Conservation (phyloP, 2,329 filamentous ascomycete genomes). For the Xylariaceae sp. region DNA sequence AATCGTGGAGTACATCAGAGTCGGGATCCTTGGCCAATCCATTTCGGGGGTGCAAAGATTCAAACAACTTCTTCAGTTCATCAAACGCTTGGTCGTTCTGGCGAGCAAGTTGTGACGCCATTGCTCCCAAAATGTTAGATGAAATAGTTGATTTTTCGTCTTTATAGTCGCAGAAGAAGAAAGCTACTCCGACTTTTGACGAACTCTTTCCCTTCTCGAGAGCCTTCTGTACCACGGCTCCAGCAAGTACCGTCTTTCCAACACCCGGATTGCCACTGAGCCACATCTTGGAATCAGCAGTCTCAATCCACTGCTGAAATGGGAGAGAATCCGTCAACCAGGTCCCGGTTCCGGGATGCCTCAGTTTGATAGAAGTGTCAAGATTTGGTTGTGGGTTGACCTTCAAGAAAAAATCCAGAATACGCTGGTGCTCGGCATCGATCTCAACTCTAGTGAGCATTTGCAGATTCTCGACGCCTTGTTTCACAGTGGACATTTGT, state of each 20-base stretch:
- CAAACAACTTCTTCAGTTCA: slow-evolving; percentile 29
- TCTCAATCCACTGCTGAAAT: slow-evolving; percentile 34
- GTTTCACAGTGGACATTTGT: neutral
- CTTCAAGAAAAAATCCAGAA: slow-evolving; percentile 33
- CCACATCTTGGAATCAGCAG: slow-evolving; percentile 33
- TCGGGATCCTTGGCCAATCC: slow-evolving; percentile 9
- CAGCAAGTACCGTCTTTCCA: slow-evolving; percentile 40
- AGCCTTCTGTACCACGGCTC: slow-evolving; percentile 32
- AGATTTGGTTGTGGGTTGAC: slow-evolving; percentile 36
- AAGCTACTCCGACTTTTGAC: slow-evolving; percentile 25
- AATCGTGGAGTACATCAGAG: slow-evolving; percentile 1
- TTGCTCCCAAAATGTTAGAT: slow-evolving; percentile 35
- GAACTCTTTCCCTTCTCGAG: slow-evolving; percentile 15
- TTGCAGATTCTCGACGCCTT: slow-evolving; percentile 18
- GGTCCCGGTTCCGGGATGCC: slow-evolving; percentile 34
- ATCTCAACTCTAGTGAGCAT: slow-evolving; percentile 30
- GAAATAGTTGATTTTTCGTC: slow-evolving; percentile 27
- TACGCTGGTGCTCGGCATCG: slow-evolving; percentile 15
- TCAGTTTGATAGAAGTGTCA: slow-evolving; percentile 29
- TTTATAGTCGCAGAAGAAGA: slow-evolving; percentile 46
- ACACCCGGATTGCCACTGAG: slow-evolving; percentile 39
- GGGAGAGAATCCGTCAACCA: slow-evolving; percentile 29
- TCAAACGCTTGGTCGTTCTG: slow-evolving; percentile 38
- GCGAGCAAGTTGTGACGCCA: slow-evolving; percentile 40
- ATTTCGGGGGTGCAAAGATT: slow-evolving; percentile 19